These are phyloP conservation scores for Sporopachydermia quercuum DNA, from an alignment of 805 yeast species.

Conservation along the genomic window DNA sequence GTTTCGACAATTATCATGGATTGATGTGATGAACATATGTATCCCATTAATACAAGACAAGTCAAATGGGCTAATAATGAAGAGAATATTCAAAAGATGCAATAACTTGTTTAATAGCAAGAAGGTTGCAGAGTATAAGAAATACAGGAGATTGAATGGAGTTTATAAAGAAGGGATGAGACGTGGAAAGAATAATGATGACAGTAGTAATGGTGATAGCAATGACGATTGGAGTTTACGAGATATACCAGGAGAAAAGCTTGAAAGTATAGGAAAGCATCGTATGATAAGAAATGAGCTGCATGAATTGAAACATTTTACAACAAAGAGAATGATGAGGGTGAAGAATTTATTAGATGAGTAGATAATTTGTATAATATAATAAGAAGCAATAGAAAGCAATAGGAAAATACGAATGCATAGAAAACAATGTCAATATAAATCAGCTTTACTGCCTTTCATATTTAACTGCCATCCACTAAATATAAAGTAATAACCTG, in stretches of 20 bases:
- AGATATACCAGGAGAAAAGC: neutral
- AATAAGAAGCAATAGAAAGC: too few species aligned
- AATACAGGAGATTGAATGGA: neutral
- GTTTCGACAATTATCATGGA: neutral
- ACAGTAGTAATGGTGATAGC: too few species aligned
- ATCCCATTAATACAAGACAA: neutral
- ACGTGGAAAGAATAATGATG: neutral
- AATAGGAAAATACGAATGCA: too few species aligned
- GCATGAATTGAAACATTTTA: neutral
- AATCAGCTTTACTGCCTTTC: too few species aligned
- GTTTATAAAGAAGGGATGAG: neutral
- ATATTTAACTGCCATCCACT: too few species aligned
- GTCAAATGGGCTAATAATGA: neutral
- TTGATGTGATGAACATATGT: neutral
- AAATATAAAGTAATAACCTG: neutral
- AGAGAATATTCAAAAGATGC: neutral
- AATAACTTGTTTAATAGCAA: neutral
- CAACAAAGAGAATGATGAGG: neutral
- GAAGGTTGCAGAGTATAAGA: neutral
- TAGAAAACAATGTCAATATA: too few species aligned
- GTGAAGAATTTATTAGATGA: neutral
- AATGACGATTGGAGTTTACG: neutral
- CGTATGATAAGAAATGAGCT: neutral
- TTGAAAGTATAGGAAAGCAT: neutral
- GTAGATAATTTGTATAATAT: too few species aligned